These are phyloP conservation scores for Ceratocystis colombiana DNA, from an alignment of 2,329 filamentous ascomycete species.

Conservation along the genomic window DNA sequence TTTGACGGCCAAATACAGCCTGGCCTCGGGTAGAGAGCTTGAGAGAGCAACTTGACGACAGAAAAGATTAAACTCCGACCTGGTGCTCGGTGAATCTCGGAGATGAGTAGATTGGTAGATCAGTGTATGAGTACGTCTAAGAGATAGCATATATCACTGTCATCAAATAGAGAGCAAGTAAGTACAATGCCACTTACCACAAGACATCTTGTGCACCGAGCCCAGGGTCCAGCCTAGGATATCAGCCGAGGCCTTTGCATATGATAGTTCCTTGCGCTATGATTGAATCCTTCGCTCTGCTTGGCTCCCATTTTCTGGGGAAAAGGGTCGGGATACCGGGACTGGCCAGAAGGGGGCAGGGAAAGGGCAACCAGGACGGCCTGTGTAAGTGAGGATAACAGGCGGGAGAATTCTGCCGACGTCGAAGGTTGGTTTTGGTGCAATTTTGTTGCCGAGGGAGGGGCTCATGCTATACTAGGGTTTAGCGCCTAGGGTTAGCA, in stretches of 20 bases:
- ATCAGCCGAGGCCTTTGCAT: constrained; percentile 20
- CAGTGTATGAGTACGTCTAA: too few relatives aligned
- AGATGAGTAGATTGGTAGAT: not conserved
- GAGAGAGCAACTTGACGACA: not conserved
- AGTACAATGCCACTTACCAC: not conserved
- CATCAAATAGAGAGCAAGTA: not conserved
- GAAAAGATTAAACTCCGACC: not conserved
- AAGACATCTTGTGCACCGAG: not conserved
- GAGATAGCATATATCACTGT: not conserved
- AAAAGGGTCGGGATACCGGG: constrained; percentile 23
- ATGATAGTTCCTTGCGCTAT: constrained; percentile 17
- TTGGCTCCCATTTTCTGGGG: constrained; percentile 19
- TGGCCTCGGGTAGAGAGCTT: not conserved
- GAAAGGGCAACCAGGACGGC: not conserved
- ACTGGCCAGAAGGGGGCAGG: constrained; percentile 14
- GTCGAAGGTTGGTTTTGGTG: not conserved
- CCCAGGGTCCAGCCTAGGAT: not conserved
- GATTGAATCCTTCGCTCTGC: not conserved
- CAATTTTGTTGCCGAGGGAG: too few relatives aligned
- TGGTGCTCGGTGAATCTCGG: constrained; percentile 10
- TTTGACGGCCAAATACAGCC: not conserved
- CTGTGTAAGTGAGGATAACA: not conserved
- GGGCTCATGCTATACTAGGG: too few relatives aligned
- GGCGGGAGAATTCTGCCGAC: not conserved
- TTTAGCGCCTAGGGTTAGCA: not conserved